Base-by-base conservation (phyloP, 1,284 basidiomycete species). In the Chiua sp. region DNA sequence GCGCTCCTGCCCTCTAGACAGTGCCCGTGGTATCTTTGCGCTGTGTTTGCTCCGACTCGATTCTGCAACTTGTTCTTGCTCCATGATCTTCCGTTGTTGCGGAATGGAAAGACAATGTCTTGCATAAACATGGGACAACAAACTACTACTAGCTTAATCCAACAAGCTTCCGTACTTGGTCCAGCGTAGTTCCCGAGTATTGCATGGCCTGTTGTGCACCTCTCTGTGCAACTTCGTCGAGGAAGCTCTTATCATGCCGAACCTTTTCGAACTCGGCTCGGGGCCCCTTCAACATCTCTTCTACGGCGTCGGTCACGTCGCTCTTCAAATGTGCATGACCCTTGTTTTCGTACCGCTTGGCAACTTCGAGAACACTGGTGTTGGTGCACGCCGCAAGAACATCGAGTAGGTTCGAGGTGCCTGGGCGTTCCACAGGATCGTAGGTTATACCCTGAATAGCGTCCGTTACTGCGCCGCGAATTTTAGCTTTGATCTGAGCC, bases 391-490 rank as follows among this genome's bases (percentile, higher is more conserved):
- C 87, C 3, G 82, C 86, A 47, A 94, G 84, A 62, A 98, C 95
- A 2, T 82, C 80, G 3, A 98, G 78, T 0, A 98, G 79, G 69
- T 96, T 98, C 2, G 92, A 86, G 1, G 93, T 87, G 2, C 95
- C 96, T 0, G 94, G 93, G 26, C 96, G 87, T 11, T 71, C 67
- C 0, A 76, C 76, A 0, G 94, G 93, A 68, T 98, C 93, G 68
- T 89, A 98, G 0, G 88, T 87, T 46, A 98, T 84, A 4, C 84
- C 84, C 0, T 74, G 72, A 13, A 85, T 83, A 0, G 92, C 91
- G 73, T 98, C 96, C 0, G 96, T 98, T 2, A 96, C 90, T 0
- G 96, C 93, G 8, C 81, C 80, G 32, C 87, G 87, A 63, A 98
- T 83, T 75, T 98, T 98, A 23, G 80, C 70, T 46, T 72, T 73